Evolutionary conservation across 768 basidiomycete species (phyloP), one percentile per base, ranked within the genome.

Genomic region (Sistotremastrum niveocremeum): DNA sequence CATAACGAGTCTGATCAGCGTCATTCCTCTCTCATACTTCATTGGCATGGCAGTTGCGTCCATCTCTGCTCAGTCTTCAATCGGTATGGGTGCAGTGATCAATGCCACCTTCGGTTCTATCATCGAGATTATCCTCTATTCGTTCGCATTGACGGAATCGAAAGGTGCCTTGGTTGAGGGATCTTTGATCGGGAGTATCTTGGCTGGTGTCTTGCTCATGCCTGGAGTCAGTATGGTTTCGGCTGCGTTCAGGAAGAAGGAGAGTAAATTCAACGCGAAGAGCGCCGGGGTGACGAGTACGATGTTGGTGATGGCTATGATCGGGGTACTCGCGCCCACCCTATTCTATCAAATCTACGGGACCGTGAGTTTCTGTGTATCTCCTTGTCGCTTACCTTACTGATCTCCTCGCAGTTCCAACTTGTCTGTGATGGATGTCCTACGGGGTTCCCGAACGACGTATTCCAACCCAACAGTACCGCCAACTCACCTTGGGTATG

Each of bases 11-110:
- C 69, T 99, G 39, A 75, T 84, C 30, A 88, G 86, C 53, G 89
- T 99, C 57, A 98, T 99, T 52, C 95, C 95, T 0, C 72, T 99
- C 12, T 91, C 87, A 6, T 99, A 99, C 69, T 99, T 99, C 67
- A 98, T 99, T 57, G 95, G 95, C 11, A 97, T 97, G 95, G 95
- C 95, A 6, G 95, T 99, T 49, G 95, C 95, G 3, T 91, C 87
- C 39, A 98, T 99, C 56, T 89, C 85, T n/a, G 95, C 95, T 0
- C 95, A 98, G 58, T 93, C 89, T 0, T 90, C 86, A 2, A 99
- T 99, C 50, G 95, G 95, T 5, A 95, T 98, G 90, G 95, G 95
- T 52, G 95, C 95, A 2, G 94, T 98, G 55, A 98, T 99, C 70
- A 99, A 99, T 60, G 95, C 95, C 2, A 90, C 90, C 2, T 99